Base-by-base conservation (phyloP, 1,139 yeast genomes). In the Blastobotrys malaysiensis region DNA sequence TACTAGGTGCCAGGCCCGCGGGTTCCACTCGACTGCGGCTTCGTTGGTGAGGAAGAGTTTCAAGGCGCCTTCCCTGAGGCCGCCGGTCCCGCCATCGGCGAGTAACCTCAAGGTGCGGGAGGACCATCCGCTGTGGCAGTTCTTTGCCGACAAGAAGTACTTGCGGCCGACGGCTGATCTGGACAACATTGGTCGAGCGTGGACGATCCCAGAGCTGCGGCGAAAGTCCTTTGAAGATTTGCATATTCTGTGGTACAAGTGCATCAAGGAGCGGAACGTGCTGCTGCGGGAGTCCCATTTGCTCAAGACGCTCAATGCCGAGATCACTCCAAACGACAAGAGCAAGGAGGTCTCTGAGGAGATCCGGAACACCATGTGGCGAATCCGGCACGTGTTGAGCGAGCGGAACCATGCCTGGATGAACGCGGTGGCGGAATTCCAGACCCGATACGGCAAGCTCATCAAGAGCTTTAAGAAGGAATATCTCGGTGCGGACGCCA, bases 41-140 rank as follows among this genome's bases (percentile, higher is more conserved):
- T 39, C 20, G n/a, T 9, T 45, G 46, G 56, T 48, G 22, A 48
- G 51, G 45, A 36, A 49, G 14, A 43, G 31, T 19, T 51, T 56
- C 43, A 50, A 26, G 52, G 57, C 51, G 54, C 52, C 69, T 58
- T 75, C 77, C 62, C 79, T 91, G 59, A 80, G 95, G 57, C 80
- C 86, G n/a, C 98, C 98, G 14, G 86, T 93, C 60, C 80, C 88
- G 7, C 98, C 98, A 14, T 81, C 91, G 1, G 85, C 81, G 56
- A 76, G 78, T 60, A 88, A 88, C 69, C 76, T 91, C 57, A 79
- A 77, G 59, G 88, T 88, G 26, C 79, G 84, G 20, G 95, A 86
- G 13, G 87, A 87, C 67, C 99, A 93, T 71, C 98, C 99, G 43
- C 77, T 93, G 61, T 93, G 97, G 97, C 95, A 88, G 64, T 93